These are phyloP conservation scores for Auxenochlorella pyrenoidosa DNA, from an alignment of 139 green algal species.

Conservation along the genomic window DNA sequence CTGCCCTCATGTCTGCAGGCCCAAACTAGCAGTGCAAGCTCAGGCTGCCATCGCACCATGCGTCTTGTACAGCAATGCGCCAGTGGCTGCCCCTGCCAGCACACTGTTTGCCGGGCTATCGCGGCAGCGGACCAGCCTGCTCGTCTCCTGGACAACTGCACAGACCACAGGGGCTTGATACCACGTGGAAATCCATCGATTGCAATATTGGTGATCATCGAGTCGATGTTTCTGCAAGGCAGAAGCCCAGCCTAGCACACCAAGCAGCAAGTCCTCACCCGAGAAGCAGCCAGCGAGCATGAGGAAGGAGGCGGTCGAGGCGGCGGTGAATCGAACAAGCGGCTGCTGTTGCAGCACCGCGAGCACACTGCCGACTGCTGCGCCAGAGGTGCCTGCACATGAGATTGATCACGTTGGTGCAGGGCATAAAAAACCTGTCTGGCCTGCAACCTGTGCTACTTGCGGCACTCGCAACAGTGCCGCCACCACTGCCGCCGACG, in stretches of 20 bases:
- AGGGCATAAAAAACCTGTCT: neutral
- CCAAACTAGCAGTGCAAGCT: neutral
- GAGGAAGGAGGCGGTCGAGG: constrained; percentile 38
- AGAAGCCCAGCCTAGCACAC: neutral
- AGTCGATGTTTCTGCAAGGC: neutral
- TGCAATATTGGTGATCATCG: too few species aligned
- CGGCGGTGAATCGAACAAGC: constrained; percentile 14
- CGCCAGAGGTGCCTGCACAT: constrained; percentile 33
- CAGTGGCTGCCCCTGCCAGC: constrained; percentile 46
- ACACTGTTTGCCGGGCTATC: constrained; percentile 52
- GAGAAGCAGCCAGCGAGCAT: constrained; percentile 38
- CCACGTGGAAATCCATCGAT: too few species aligned
- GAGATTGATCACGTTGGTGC: neutral
- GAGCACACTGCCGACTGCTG: constrained; percentile 34
- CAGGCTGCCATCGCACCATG: constrained; percentile 24
- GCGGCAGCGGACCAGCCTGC: constrained; percentile 33
- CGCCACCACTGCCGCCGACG: neutral
- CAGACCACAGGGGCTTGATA: too few species aligned
- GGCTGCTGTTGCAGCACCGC: constrained; percentile 32
- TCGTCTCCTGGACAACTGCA: constrained; percentile 49
- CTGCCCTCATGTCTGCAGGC: too few species aligned
- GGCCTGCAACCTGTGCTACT: neutral
- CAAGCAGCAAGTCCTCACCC: neutral
- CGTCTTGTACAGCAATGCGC: constrained; percentile 47
- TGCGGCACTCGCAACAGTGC: too few species aligned